Evolutionary conservation across 495 filamentous ascomycete genomes (phyloP), one percentile per base, ranked within the genome.

Genomic region (Arthonia radiata): DNA sequence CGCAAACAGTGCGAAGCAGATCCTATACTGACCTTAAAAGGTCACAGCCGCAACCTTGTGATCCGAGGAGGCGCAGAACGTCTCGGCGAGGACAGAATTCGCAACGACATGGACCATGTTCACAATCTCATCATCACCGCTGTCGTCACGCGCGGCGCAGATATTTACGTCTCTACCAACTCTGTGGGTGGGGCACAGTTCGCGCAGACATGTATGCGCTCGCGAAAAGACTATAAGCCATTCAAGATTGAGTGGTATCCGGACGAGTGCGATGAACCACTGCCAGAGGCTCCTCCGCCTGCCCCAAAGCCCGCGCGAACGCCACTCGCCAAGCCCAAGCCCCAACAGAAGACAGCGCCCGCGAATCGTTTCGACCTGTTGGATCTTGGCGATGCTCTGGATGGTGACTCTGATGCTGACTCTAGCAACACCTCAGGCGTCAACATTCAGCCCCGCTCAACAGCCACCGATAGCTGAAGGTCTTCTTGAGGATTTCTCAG

Each of bases 51-150:
- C 29, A 82, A 82, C 37, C 43, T 90, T 13, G 46, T 79, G 18
- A 54, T 89, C 24, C 57, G 53, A 34, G 59, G 59, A 5, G 59
- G 58, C 15, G 27, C 50, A 57, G 24, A 42, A 48, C 17, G 58
- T 51, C 27, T 78, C 32, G 79, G 68, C 0, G 70, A 72, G 30
- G 47, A 54, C 3, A 39, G 51, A 3, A 62, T 90, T 24, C 64
- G 73, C 2, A 61, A 71, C 4, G 71, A 90, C 37, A 48, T 83
- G 23, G 71, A 83, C 10, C 79, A 86, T 39, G 82, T 89, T 35
- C 64, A 81, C 43, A 76, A 77, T 37, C 52, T 83, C 6, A 54
- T 71, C 16, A 56, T 90, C 9, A 58, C 82, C 41, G 61, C 61
- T 30, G 50, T 83, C 13, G 50, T 50, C 18, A 70, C 73, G 42